Base-by-base conservation (phyloP, 2,329 filamentous ascomycete genomes). In the Trichocomaceae sp. region DNA sequence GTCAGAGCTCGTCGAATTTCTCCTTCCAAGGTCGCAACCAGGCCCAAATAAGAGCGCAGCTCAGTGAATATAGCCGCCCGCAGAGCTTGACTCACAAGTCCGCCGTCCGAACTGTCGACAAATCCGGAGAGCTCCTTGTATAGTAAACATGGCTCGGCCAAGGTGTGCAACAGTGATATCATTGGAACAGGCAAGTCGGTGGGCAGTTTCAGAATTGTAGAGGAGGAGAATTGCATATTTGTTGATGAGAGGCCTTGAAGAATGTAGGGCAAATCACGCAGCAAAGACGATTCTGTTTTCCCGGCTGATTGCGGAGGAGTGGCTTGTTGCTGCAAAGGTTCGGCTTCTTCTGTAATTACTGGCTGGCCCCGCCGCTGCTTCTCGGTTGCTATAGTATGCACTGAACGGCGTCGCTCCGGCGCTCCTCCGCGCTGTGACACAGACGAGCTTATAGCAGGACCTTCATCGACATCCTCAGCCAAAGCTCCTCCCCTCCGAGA, bases 121-220 rank as follows among this genome's bases (percentile, higher is more conserved):
- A 96, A 99, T 3, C 80, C 79, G 13, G 90, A 83, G 1, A 99
- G 79, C 1, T 83, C 83, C 57, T 86, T 84, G 68, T 96, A 99
- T 8, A 99, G 77, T n/a, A 99, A 77, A 5, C 92, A 95, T 7
- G 93, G 93, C 67, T 99, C 93, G 1, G 93, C 90, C 19, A 99
- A 76, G 0, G 87, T 89, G 64, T 99, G 90, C 2, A 99, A 77
- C 9, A 99, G 79, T 15, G 90, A 91, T 13, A 97, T 78, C 9
- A 97, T 78, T 2, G 93, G 92, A 5, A 91, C 77, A 1, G 93
- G 90, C 5, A 99, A 78, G 0, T 85, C 88, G 0, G 83, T 64
- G 0, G 93, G 95, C 23, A 99, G 75, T 64, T 84, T 88, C 51
- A 97, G 74, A 2, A 81, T 83, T 20, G 84, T 82, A 22, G 83